Base-by-base conservation (phyloP, 306 rosid genomes). In the Senna tora region DNA sequence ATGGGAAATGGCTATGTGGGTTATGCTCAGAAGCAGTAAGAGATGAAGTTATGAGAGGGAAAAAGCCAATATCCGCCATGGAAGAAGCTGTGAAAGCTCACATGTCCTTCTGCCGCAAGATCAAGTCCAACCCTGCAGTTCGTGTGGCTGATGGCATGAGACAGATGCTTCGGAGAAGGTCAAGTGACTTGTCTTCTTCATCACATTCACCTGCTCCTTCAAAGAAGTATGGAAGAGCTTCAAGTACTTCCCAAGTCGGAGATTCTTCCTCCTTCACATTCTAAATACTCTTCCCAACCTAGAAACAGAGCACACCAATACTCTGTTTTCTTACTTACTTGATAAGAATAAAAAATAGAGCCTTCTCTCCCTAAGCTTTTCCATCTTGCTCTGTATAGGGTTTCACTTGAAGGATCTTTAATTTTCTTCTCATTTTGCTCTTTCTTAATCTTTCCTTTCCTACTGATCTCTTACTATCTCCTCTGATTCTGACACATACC, bases 1-100 rank as follows among this genome's bases (percentile, higher is more conserved):
- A 88, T 34, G 96, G 91, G 2, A 95, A 89, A 89, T 95, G 99
- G 99, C 80, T 95, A 1, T 95, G 99, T 84, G 99, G 99, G 71
- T 75, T 95, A 70, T 95, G 99, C 79, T 91, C 99, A 51, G 99
- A 95, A 84, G 99, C 99, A 20, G 99, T 95, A 0, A 87, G 96
- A 67, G 97, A 95, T 64, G 99, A 95, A 79, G 89, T 84, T 30
- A 80, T 69, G 71, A 82, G 87, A 67, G 92, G 84, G 12, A 88
- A 88, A 22, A 86, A 80, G 33, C 72, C 79, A 39, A 9, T 34
- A n/a, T 81, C 83, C n/a, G 83, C 82, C 1, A 83, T 87, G 87
- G 96, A 91, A 50, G 99, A 95, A 84, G 99, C 99, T 57, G 80
- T 95, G 75, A 86, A 85, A 41, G 99, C 99, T 68, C 99, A 95